Evolutionary conservation across 495 filamentous ascomycete genomes (phyloP).

Genomic region (Neurospora africana): DNA sequence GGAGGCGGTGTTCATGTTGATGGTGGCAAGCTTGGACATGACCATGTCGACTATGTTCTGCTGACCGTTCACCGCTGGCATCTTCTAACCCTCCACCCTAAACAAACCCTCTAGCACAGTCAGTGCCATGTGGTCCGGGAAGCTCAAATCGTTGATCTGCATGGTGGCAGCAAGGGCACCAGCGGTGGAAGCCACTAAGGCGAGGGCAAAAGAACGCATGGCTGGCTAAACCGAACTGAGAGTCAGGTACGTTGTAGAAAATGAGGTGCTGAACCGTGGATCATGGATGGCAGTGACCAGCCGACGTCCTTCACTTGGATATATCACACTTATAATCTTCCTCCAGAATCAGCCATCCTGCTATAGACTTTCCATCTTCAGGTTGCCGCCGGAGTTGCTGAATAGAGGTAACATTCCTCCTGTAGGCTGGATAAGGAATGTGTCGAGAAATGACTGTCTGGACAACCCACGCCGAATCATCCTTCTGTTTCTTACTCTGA

Average conservation of each 20-base stretch:
- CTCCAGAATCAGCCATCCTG: not conserved
- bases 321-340: not conserved
- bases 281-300: not conserved
- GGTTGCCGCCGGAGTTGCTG: not conserved
- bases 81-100: not conserved
- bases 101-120: not conserved
- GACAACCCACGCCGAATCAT: not conserved
- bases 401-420: not conserved
- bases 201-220: not conserved
- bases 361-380: not conserved
- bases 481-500: not conserved
- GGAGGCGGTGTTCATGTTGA: not conserved
- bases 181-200: not conserved
- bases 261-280: not conserved
- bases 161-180: not conserved
- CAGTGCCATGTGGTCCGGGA: not conserved
- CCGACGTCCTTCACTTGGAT: not conserved
- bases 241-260: not conserved
- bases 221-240: not conserved
- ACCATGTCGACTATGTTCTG: not conserved
- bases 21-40: not conserved
- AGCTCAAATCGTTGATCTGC: not conserved
- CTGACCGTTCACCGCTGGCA: not conserved
- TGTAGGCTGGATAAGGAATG: not conserved
- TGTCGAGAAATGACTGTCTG: not conserved